phyloP scores from a whole-genome alignment of 78 protist genomes.

The Protostelium mycophagum region DNA sequence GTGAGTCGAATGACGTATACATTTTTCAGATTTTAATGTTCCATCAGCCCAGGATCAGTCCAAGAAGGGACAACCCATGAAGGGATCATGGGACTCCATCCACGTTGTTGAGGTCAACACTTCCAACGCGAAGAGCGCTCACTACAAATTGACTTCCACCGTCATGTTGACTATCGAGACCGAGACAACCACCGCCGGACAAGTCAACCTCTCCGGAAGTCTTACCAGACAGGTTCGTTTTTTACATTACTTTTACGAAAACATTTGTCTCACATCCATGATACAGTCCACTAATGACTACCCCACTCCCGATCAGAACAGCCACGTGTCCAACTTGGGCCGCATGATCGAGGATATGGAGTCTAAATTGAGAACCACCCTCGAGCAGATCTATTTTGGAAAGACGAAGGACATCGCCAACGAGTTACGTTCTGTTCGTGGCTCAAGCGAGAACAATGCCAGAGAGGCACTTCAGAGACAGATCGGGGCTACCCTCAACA shows the following conservation, averaged over 20 bases:
- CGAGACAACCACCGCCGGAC: conserved; percentile 51
- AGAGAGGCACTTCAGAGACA: conserved; percentile 62
- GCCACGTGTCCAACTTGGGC: conserved; percentile 92
- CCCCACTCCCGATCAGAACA: conserved; percentile 43
- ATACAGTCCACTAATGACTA: conserved; percentile 48
- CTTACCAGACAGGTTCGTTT: conserved; percentile 68
- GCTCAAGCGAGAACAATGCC: conserved; percentile 45
- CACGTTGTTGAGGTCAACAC: conserved; percentile 88
- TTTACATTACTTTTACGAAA: conserved; percentile 2
- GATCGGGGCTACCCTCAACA: conserved; percentile 40
- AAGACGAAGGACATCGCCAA: conserved; percentile 88
- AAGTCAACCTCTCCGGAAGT: conserved; percentile 77
- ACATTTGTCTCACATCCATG: neutral
- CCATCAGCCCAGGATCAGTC: conserved; percentile 69
- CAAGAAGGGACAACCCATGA: conserved; percentile 63
- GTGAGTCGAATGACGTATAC: conserved; percentile 11
- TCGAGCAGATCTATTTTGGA: conserved; percentile 92
- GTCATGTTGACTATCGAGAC: conserved; percentile 88
- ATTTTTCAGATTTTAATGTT: conserved; percentile 3
- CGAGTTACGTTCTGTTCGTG: conserved; percentile 32
- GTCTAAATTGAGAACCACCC: conserved; percentile 72
- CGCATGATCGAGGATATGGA: conserved; percentile 94
- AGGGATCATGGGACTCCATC: conserved; percentile 95
- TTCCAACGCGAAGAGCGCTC: conserved; percentile 40
- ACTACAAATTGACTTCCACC: conserved; percentile 90